Percentiles rank a stretch among this genome's conserved stretches.
These are phyloP conservation scores for Hyaloscypha hepaticicola DNA, from an alignment of 495 filamentous ascomycete genomes.

Conservation along the genomic window DNA sequence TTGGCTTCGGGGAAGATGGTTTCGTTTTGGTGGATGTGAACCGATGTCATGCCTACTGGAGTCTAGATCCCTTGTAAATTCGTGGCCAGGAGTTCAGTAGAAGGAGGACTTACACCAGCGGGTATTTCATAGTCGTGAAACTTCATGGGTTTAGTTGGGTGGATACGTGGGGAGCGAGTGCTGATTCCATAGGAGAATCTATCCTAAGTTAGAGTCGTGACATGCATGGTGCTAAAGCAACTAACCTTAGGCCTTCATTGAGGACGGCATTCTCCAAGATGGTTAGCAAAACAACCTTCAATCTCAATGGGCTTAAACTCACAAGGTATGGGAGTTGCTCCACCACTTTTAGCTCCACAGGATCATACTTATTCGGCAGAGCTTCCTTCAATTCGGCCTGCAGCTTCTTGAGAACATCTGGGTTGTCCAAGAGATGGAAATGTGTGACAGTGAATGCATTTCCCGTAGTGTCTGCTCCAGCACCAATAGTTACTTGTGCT, in stretches of 20 bases:
- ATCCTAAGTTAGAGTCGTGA: constrained; percentile 15
- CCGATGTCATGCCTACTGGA: constrained; percentile 43
- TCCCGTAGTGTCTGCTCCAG: constrained; percentile 33
- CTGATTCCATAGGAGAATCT: constrained; percentile 43
- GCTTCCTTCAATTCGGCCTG: constrained; percentile 32
- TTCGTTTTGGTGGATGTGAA: constrained; percentile 41
- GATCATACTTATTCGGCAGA: constrained; percentile 13
- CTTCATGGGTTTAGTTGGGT: constrained; percentile 22
- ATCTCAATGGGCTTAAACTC: not conserved
- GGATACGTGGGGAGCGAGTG: constrained; percentile 17
- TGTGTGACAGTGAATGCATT: constrained; percentile 34
- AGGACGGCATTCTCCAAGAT: constrained; percentile 3
- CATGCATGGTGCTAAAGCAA: constrained; percentile 35
- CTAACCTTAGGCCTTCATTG: constrained; percentile 6
- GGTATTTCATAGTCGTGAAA: constrained; percentile 33
- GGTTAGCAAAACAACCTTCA: not conserved
- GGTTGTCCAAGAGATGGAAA: constrained; percentile 37
- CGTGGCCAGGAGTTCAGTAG: not conserved
- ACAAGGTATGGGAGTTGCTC: constrained; percentile 18
- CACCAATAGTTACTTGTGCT: constrained; percentile 33
- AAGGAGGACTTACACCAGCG: constrained; percentile 25
- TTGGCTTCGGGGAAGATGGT: constrained; percentile 40
- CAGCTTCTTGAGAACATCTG: constrained; percentile 30
- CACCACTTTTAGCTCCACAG: constrained; percentile 27
- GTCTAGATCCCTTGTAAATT: constrained; percentile 32